Base-by-base conservation (phyloP, 495 filamentous ascomycete genomes). In the Penicillium longicatenatum region DNA sequence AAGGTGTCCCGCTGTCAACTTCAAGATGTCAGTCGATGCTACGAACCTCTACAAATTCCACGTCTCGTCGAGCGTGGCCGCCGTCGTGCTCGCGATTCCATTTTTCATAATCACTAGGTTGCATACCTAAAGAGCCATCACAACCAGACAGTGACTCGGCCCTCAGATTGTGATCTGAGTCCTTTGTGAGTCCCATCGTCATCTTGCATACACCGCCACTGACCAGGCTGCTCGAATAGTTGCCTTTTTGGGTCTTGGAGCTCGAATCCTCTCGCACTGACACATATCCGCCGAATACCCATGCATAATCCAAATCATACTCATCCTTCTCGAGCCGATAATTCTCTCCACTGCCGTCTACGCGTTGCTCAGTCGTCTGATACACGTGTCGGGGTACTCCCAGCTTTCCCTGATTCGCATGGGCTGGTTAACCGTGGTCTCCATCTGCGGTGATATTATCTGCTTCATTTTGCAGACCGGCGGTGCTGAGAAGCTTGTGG, bases 291-390 rank as follows among this genome's bases (percentile, higher is more conserved):
- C 51, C 24, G 12, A 55, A 19, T 9, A n/a, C 0, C 58, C 58
- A 20, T 60, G 26, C 47, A 50, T 46, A 16, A 17, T 55, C 21
- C 58, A 60, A 46, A 35, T n/a, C 20, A 19, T 60, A 10, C 30
- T 60, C 12, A 52, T 60, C 29, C 51, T 60, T 26, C 47, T 55
- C 24, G 58, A 52, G 1, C 52, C 58, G 17, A 52, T 55, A 21
- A 47, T 60, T 7, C 52, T 85, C 59, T 86, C 88, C 35, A 85
- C 86, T 0, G 87, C 81, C 57, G 74, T 78, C 20, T 89, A 89
- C 75, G 87, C 88, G 85, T 78, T 82, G 21, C 68, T 88, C 47
- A 85, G 82, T 1, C 76, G 86, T 10, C 73, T 89, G 72, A 79
- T 89, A 14, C 76, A 74, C 62, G 80, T 79, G 64, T 86, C 70